Evolutionary conservation across 371 early-diverging fungal genomes (phyloP), one percentile per base, ranked within the genome.

Genomic region (Capniomyces stellatus): DNA sequence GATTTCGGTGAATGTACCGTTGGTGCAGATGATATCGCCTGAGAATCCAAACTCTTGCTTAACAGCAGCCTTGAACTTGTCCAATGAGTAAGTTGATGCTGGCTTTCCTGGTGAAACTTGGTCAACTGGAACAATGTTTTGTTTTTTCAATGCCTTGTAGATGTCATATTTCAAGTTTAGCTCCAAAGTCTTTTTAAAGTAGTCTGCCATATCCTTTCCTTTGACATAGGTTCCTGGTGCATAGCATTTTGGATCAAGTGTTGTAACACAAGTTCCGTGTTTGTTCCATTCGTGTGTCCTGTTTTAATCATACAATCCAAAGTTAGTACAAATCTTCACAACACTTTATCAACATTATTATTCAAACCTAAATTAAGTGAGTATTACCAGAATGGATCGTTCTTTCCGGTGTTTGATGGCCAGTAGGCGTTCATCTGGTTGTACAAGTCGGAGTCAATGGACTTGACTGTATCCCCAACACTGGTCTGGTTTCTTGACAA

Each of bases 231-330:
- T 51, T 23, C 59, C 64, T 6, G 24, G 13, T n/a, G n/a, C 58
- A 50, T 64, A 72, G 71, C 86, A 86, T 3, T 49, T 28, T 21
- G 84, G 83, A 12, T 71, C 75, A 49, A 81, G 55, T 1, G 75
- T 78, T 0, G 77, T 71, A 13, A 81, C 71, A 61, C 86, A 86
- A 21, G 83, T 83, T 46, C 84, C 86, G 64, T 86, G 87, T 72
- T 86, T 86, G 63, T 66, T 70, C 82, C 82, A 86, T 58, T 86
- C 84, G 61, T 86, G 84, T 10, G 75, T 59, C n/a, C n/a, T n/a
- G n/a, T n/a, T n/a, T n/a, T n/a, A n/a, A n/a, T n/a, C n/a, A n/a
- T n/a, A n/a, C n/a, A n/a, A n/a, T n/a, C n/a, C n/a, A n/a, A n/a
- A n/a, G n/a, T n/a, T n/a, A n/a, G n/a, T n/a, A n/a, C n/a, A n/a